Evolutionary conservation across 176 grass and related monocot species (phyloP), one percentile per base, ranked within the genome.

Genomic region (Neostapfia colusana): DNA sequence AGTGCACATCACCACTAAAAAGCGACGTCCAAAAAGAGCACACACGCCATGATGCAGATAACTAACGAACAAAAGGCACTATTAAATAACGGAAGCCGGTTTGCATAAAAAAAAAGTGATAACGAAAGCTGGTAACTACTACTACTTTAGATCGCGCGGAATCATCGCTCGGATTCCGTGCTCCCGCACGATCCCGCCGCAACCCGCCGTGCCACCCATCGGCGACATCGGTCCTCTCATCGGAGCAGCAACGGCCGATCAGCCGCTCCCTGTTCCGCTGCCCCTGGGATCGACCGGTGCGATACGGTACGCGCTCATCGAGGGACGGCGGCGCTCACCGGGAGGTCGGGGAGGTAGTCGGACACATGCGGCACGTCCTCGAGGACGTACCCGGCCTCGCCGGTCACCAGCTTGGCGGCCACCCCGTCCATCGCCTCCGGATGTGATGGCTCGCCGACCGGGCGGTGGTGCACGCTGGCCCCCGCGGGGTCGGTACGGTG

Each of bases 311-410:
- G 10, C 17, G n/a, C n/a, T n/a, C n/a, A n/a, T n/a, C n/a, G n/a
- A n/a, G n/a, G n/a, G n/a, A n/a, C n/a, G n/a, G n/a, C n/a, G 37
- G 18, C 60, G 72, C 92, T 92, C 66, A 95, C 95, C 51, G 87
- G 89, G 39, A 90, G 87, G 77, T 95, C 74, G 15, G 85, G 80
- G 27, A 99, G 80, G 83, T 95, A 92, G 75, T 95, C 95, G 6
- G 77, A 83, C 45, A 99, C 80, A 75, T 99, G 95, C 50, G 92
- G 95, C 15, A 95, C 95, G 60, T 99, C 95, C 79, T 99, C 95
- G n/a, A 99, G 84, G 46, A 99, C 74, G 82, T 86, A 95, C 58
- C 92, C 92, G 4, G 43, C 67, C 1, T 99, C 91, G 2, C 87
- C 87, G 7, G 79, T 0, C 31, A 87, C 65, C 53, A 83, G 25